Evolutionary conservation across 1,284 basidiomycete species (phyloP), one percentile per base, ranked within the genome.

Genomic region (Papiliotrema terrestris): DNA sequence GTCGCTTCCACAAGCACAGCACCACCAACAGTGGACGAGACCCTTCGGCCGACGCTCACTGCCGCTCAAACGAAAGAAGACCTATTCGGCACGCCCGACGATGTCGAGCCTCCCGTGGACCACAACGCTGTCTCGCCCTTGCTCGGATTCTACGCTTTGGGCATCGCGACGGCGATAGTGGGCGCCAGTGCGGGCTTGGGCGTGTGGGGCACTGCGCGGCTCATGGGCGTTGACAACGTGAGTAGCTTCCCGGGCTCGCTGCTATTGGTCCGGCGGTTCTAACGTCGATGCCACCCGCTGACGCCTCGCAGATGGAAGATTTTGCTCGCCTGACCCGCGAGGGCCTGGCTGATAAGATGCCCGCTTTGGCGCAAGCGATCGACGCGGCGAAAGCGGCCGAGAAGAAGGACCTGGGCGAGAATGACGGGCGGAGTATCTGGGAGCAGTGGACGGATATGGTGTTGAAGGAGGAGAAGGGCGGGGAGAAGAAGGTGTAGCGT

Each of bases 141-240:
- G 58, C 43, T 68, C 15, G 70, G 63, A 2, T 54, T 66, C 37
- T 60, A 73, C 56, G 73, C 73, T 15, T 63, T 75, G 6, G 69
- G 60, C 1, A 66, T 71, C 44, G 73, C 73, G 9, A 73, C 73
- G 26, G 68, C 61, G 8, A 46, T 73, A 15, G 73, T 75, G 0
- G 61, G 65, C 36, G 62, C 65, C 1, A 65, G 55, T 41, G 65
- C 73, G 1, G 71, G 66, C 2, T 47, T 72, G 14, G 72, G 71
- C 1, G 59, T 63, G 9, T 69, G 59, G 49, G 61, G 61, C 4
- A 64, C 68, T 0, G 65, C 68, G 6, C 68, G 66, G 45, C 46
- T 62, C 11, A 49, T 75, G 26, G 73, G 71, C n/a, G 71, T 73
- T 2, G 51, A 56, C 22, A 63, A 63, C 52, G 71, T 73, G 47